A percentile compares a stretch with the other conserved stretches of the same genome.
phyloP scores from a whole-genome alignment of 2,329 filamentous ascomycete species.

The Exophiala oligosperma region DNA sequence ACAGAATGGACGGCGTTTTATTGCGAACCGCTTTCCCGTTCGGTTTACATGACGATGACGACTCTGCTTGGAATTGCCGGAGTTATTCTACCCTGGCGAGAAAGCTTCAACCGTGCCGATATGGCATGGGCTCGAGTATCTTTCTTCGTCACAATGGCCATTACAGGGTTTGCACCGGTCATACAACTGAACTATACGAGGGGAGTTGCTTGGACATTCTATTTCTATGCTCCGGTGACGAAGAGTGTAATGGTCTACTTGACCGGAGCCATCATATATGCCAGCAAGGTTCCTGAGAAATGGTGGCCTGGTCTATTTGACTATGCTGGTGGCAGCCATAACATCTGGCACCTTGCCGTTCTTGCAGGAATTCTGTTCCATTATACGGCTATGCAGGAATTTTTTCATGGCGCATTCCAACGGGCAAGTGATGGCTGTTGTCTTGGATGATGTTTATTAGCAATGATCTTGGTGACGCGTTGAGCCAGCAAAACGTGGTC shows the following conservation, averaged over 20 bases:
- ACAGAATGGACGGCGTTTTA: conserved; percentile 99
- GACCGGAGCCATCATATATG: conserved; percentile 80
- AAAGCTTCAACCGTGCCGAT: conserved; percentile 86
- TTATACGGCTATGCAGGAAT: conserved; percentile 92
- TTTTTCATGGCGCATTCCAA: conserved; percentile 77
- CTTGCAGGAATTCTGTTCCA: conserved; percentile 96
- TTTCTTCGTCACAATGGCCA: conserved; percentile 84
- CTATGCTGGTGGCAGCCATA: conserved; percentile 92
- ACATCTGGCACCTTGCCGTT: conserved; percentile 95
- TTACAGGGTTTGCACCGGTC: conserved; percentile 86
- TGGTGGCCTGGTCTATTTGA: conserved; percentile 94
- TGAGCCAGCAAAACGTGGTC: too few relatives aligned
- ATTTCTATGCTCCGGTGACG: conserved; percentile 84
- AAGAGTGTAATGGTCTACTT: conserved; percentile 89
- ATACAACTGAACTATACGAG: conserved; percentile 78
- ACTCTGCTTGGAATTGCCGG: conserved; percentile 79
- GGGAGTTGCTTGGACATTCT: conserved; percentile 75
- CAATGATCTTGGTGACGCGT: neutral
- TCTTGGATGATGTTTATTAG: conserved; percentile 3
- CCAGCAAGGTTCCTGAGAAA: conserved; percentile 86
- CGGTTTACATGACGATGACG: conserved; percentile 81
- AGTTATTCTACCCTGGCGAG: conserved; percentile 93
- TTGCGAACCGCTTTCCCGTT: conserved; percentile 85
- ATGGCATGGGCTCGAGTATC: conserved; percentile 91
- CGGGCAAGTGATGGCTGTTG: conserved; percentile 52